phyloP scores from a whole-genome alignment of 2,329 filamentous ascomycete species.

The Arthrobotrys pseudoclavata region DNA sequence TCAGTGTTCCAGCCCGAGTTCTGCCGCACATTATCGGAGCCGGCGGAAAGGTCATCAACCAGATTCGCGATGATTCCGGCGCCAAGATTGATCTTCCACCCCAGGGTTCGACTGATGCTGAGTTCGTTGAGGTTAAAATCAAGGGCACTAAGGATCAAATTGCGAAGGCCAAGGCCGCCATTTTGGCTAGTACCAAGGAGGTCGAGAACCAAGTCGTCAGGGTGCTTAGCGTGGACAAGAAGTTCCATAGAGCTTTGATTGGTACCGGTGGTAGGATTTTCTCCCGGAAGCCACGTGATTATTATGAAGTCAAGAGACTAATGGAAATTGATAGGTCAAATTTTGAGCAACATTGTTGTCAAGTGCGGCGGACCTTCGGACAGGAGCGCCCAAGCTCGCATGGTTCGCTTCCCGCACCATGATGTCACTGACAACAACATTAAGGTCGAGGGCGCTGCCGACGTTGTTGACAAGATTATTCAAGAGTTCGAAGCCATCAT shows the following conservation, averaged over 20 bases:
- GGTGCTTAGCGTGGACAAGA: conserved; percentile 91
- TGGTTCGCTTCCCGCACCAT: conserved; percentile 93
- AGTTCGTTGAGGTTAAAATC: conserved; percentile 83
- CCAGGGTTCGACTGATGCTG: conserved; percentile 60
- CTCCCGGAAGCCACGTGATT: not conserved
- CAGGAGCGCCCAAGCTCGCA: conserved; percentile 83
- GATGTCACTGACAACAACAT: conserved; percentile 86
- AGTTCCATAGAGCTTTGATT: conserved; percentile 90
- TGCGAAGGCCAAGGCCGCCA: conserved; percentile 87
- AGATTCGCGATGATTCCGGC: conserved; percentile 84
- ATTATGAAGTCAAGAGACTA: not conserved
- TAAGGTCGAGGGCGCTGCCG: conserved; percentile 85
- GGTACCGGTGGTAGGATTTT: conserved; percentile 81
- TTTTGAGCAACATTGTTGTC: conserved; percentile 86
- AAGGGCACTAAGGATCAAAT: conserved; percentile 94
- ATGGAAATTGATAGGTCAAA: conserved; percentile 66
- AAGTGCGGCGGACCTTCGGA: conserved; percentile 92
- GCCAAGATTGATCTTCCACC: conserved; percentile 89
- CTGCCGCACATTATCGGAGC: conserved; percentile 94
- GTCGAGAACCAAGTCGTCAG: conserved; percentile 92
- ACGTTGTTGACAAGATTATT: conserved; percentile 89
- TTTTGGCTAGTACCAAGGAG: conserved; percentile 82
- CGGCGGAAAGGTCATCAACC: conserved; percentile 90
- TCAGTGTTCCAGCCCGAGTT: conserved; percentile 90
- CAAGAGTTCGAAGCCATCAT: conserved; percentile 85